Evolutionary conservation across 257 asterid species (phyloP).

Genomic region (Scutellaria baicalensis): DNA sequence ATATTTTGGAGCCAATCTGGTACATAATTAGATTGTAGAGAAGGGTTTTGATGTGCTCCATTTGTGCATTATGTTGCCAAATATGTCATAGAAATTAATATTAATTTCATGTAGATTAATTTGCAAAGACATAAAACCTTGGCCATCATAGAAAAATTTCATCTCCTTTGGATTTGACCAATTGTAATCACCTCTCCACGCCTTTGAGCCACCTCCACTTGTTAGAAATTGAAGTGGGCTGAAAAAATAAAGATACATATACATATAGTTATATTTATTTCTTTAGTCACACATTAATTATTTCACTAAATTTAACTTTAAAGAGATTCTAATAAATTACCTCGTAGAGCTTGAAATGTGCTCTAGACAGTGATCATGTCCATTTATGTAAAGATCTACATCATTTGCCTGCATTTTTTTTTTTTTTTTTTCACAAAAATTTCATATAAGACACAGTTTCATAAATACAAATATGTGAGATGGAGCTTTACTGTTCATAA

Average conservation of each 20-base stretch:
- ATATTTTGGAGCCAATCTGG: neutral
- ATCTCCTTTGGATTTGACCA: slow-evolving; percentile 18
- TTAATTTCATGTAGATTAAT: slow-evolving; percentile 22
- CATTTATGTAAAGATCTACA: slow-evolving; percentile 41
- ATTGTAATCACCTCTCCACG: slow-evolving; percentile 31
- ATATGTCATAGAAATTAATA: slow-evolving; percentile 30
- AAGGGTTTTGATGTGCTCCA: slow-evolving; percentile 27
- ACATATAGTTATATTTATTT: no score
- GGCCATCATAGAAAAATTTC: slow-evolving; percentile 39
- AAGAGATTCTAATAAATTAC: neutral
- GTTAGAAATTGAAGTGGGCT: slow-evolving; percentile 36
- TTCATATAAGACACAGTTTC: no score
- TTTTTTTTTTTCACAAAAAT: no score
- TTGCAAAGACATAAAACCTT: slow-evolving; percentile 36
- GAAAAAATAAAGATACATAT: neutral
- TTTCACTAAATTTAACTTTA: no score
- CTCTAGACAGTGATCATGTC: slow-evolving; percentile 49
- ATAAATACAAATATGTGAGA: no score
- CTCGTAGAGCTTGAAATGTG: slow-evolving; percentile 31
- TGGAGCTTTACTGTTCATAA: no score
- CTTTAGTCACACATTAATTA: no score
- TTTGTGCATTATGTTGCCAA: slow-evolving; percentile 31
- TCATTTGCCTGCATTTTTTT: slow-evolving; percentile 24
- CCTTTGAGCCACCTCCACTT: slow-evolving; percentile 42
- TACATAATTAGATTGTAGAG: slow-evolving; percentile 1